Conservation (phyloP, 345 rosid genomes). For the Corchorus olitorius region DNA sequence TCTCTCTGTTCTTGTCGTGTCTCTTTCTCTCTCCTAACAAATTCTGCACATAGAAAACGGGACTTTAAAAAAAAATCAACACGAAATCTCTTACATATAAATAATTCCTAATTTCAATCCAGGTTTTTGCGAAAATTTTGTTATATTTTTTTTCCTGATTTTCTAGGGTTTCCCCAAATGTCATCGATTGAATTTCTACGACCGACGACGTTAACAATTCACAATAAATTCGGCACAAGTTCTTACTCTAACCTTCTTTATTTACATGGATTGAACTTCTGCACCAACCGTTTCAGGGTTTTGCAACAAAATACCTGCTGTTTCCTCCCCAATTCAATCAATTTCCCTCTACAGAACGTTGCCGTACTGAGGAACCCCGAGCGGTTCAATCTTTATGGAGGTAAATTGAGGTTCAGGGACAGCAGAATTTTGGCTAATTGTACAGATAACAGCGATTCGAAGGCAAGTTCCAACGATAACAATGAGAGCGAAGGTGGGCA, state of each 20-base stretch:
- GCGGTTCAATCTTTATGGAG: constrained; percentile 32
- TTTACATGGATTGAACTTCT: constrained; percentile 39
- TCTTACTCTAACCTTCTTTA: constrained; percentile 34
- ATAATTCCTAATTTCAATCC: not conserved
- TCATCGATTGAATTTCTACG: constrained; percentile 41
- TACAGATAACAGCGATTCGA: constrained; percentile 73
- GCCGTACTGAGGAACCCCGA: constrained; percentile 17
- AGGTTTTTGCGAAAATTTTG: not conserved
- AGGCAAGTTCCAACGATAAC: constrained; percentile 40
- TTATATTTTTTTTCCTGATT: constrained; percentile 21
- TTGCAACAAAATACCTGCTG: constrained; percentile 38
- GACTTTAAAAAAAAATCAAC: not conserved
- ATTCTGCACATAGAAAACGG: not conserved
- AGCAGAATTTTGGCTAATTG: constrained; percentile 51
- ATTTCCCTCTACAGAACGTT: constrained; percentile 23
- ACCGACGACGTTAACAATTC: constrained; percentile 34
- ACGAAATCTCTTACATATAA: not conserved
- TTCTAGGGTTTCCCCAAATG: constrained; percentile 50
- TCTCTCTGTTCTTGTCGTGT: not conserved
- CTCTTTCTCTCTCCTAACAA: not conserved
- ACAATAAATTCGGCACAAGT: constrained; percentile 26
- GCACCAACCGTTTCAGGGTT: constrained; percentile 42
- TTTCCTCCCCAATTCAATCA: constrained; percentile 30
- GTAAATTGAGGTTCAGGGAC: constrained; percentile 33
- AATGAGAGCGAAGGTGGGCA: constrained; percentile 44